Evolutionary conservation across 2,329 filamentous ascomycete species (phyloP).

Genomic region (Colletotrichum gloeosporioides): DNA sequence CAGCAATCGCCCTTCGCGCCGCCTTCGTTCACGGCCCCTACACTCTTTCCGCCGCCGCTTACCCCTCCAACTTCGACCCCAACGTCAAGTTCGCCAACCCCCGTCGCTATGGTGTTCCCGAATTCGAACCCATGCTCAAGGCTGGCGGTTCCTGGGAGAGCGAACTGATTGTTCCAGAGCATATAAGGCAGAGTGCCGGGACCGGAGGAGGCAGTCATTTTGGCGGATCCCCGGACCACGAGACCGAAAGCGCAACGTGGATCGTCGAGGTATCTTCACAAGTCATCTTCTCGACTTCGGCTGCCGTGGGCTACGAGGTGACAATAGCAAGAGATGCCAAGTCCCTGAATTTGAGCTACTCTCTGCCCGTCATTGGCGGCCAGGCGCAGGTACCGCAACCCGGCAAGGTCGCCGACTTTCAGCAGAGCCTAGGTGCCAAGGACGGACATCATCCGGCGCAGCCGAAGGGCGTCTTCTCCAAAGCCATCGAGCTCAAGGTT

Average conservation of each 20-base stretch:
- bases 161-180: constrained; percentile 78
- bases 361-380: constrained; percentile 50
- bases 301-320: constrained; percentile 87
- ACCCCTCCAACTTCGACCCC: constrained; percentile 82
- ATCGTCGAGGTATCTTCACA: constrained; percentile 91
- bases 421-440: constrained; percentile 63
- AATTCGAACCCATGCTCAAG: constrained; percentile 96
- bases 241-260: constrained; percentile 74
- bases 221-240: constrained; percentile 45
- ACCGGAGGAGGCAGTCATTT: constrained; percentile 51
- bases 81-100: constrained; percentile 77
- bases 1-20: constrained; percentile 86
- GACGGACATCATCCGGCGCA: constrained; percentile 67
- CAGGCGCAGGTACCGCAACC: constrained; percentile 60
- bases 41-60: constrained; percentile 84
- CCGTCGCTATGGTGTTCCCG: constrained; percentile 76
- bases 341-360: constrained; percentile 71
- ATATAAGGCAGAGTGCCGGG: constrained; percentile 71
- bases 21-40: constrained; percentile 98
- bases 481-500: constrained; percentile 76
- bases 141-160: constrained; percentile 88
- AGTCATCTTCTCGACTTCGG: constrained; percentile 90
- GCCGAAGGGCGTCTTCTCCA: constrained; percentile 81
- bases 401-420: constrained; percentile 78
- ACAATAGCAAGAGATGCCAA: constrained; percentile 85